Evolutionary conservation across 192 early-diverging fungal species (phyloP).

Genomic region (Oehlia diaphana): DNA sequence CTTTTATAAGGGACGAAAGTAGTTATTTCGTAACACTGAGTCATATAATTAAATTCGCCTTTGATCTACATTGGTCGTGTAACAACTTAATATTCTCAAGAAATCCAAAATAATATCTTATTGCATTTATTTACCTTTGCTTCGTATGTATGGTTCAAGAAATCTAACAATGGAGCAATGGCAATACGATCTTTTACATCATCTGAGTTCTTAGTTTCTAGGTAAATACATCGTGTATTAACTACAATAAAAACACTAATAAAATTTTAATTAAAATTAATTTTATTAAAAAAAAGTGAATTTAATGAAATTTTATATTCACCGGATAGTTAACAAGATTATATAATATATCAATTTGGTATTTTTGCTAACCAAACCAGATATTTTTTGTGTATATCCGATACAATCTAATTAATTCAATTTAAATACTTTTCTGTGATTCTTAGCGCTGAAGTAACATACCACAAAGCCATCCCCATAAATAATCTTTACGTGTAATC

Average conservation of each 20-base stretch:
- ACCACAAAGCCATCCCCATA: constrained; percentile 68
- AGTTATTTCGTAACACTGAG: constrained; percentile 64
- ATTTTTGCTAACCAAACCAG: no score
- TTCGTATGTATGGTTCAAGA: constrained; percentile 68
- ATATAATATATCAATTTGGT: no score
- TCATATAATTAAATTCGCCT: constrained; percentile 47
- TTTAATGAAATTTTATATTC: no score
- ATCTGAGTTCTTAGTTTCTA: constrained; percentile 38
- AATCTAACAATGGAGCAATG: constrained; percentile 73
- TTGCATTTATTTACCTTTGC: constrained; percentile 48
- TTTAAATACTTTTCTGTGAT: no score
- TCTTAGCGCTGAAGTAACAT: constrained; percentile 9
- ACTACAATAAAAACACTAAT: constrained; percentile 34
- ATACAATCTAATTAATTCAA: no score
- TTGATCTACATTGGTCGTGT: constrained; percentile 38
- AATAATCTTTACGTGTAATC: constrained; percentile 44
- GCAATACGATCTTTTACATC: constrained; percentile 58
- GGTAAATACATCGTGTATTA: constrained; percentile 59
- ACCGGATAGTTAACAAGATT: no score
- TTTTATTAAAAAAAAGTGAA: no score
- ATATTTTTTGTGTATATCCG: no score
- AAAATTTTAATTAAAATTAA: no score
- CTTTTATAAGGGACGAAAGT: constrained; percentile 57
- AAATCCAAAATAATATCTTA: constrained; percentile 17
- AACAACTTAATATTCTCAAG: background rate